Conservation (phyloP, 768 basidiomycete genomes). For the Kwoniella mangroviensis region DNA sequence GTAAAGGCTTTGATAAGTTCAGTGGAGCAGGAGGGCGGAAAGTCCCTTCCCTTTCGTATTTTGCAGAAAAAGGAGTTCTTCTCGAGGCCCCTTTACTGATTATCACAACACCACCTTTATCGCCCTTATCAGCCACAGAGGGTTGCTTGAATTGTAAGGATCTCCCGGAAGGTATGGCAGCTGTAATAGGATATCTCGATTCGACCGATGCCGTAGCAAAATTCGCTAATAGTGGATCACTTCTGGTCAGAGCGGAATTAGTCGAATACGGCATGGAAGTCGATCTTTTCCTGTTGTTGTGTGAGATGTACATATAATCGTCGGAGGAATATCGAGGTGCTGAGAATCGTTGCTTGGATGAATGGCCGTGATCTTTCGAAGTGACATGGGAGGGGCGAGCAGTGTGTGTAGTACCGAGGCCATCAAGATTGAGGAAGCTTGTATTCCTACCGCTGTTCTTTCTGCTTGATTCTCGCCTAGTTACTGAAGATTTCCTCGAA, state of each 20-base stretch:
- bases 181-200: slow-evolving; percentile 15
- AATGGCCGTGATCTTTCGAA: neutral
- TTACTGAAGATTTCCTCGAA: slow-evolving; percentile 9
- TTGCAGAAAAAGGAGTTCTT: neutral
- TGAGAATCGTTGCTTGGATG: neutral
- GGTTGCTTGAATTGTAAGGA: slow-evolving; percentile 35
- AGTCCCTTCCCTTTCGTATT: neutral
- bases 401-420: neutral
- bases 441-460: neutral
- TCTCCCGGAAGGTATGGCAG: slow-evolving; percentile 4
- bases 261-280: slow-evolving; percentile 3
- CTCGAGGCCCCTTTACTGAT: slow-evolving; percentile 10
- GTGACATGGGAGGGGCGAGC: neutral
- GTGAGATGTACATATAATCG: slow-evolving; percentile 5
- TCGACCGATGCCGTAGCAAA: slow-evolving; percentile 7
- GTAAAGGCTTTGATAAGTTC: slow-evolving; percentile 25
- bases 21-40: slow-evolving; percentile 16
- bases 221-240: slow-evolving; percentile 16
- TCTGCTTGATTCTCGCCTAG: slow-evolving; percentile 1
- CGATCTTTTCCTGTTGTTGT: slow-evolving; percentile 17
- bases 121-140: slow-evolving; percentile 23
- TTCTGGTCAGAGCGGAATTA: slow-evolving; percentile 11
- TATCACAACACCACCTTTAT: slow-evolving; percentile 26
- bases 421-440: slow-evolving; percentile 19
- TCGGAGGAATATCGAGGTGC: slow-evolving; percentile 8